A percentile compares a stretch with the other conserved stretches of the same genome.
Conservation (phyloP, 2,329 filamentous ascomycete genomes). For the Colletotrichum sublineola region DNA sequence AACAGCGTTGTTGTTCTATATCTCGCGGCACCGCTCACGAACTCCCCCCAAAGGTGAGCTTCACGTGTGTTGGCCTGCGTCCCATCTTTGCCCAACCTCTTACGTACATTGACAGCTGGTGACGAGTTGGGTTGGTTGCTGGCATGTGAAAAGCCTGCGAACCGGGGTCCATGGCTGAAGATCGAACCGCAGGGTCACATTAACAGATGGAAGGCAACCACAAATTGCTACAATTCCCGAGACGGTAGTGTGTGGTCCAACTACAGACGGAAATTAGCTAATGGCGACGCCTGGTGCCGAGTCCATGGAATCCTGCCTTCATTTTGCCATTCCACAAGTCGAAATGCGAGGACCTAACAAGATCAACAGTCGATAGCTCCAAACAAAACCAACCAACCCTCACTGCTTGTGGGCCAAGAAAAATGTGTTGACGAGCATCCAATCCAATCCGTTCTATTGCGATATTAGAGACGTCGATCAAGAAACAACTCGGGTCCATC, state of each 20-base stretch:
- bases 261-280: neutral
- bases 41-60: no score
- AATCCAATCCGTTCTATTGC: neutral
- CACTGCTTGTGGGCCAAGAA: neutral
- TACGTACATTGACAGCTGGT: neutral
- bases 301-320: neutral
- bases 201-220: neutral
- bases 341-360: neutral
- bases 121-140: neutral
- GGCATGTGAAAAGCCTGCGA: neutral
- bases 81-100: no score
- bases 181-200: neutral
- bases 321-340: neutral
- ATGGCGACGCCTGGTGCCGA: neutral
- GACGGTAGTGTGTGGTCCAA: neutral
- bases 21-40: neutral
- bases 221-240: no score
- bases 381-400: neutral
- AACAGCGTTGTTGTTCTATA: neutral
- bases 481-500: neutral
- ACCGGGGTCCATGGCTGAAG: neutral
- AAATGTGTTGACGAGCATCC: neutral
- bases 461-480: no score
- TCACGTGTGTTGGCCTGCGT: neutral
- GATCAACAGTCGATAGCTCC: neutral